Evolutionary conservation across 331 rosid genomes (phyloP).

Genomic region (Acacia pycnantha): DNA sequence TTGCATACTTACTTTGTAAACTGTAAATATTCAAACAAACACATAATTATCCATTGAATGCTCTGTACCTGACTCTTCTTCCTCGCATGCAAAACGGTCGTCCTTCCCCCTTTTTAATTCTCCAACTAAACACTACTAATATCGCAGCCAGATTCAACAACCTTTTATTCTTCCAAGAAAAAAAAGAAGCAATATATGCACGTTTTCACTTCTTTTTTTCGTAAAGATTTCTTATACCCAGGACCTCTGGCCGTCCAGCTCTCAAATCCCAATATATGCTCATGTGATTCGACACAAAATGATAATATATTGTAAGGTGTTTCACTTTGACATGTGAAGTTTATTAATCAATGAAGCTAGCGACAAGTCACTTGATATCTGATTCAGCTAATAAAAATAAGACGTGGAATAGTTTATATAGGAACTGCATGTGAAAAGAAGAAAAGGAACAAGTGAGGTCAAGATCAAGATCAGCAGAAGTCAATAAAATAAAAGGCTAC

Average conservation of each 20-base stretch:
- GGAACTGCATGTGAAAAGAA: too few species aligned
- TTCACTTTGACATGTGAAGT: not conserved
- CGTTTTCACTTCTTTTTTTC: not conserved
- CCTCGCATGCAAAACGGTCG: not conserved
- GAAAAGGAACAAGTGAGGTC: too few species aligned
- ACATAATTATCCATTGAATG: too few species aligned
- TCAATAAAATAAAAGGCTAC: too few species aligned
- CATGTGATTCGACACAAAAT: not conserved
- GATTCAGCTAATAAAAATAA: too few species aligned
- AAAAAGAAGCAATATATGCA: not conserved
- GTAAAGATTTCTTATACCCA: not conserved
- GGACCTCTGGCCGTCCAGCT: not conserved
- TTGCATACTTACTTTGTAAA: too few species aligned
- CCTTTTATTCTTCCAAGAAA: not conserved
- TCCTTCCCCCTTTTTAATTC: not conserved
- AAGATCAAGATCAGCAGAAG: too few species aligned
- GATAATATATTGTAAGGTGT: not conserved
- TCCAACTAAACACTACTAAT: not conserved
- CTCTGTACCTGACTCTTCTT: too few species aligned
- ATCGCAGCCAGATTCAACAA: not conserved
- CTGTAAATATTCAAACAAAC: too few species aligned
- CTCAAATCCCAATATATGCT: not conserved
- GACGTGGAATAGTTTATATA: too few species aligned
- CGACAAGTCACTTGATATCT: too few species aligned
- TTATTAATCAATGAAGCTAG: not conserved